These are phyloP conservation scores for Aspergillus indologenus DNA, from an alignment of 495 filamentous ascomycete species.

Conservation along the genomic window DNA sequence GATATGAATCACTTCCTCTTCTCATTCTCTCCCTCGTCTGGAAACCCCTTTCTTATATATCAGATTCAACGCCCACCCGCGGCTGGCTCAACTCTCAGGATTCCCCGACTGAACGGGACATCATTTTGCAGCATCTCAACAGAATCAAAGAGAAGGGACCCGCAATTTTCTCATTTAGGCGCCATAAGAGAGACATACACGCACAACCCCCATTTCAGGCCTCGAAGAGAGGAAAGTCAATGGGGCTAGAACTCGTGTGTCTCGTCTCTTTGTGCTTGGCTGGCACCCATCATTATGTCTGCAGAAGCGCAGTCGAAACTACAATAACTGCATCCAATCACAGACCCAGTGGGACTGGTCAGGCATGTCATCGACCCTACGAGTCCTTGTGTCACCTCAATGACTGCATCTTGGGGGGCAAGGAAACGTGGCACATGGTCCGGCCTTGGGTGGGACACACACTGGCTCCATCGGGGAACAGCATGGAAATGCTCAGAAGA, in stretches of 20 bases:
- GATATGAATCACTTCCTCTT: background rate
- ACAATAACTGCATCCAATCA: slow-evolving; percentile 8
- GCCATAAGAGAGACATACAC: slow-evolving; percentile 7
- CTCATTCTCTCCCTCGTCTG: background rate
- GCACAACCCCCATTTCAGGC: background rate
- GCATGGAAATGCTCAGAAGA: background rate
- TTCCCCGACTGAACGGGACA: background rate
- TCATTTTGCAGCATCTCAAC: background rate
- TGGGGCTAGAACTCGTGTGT: slow-evolving; percentile 2
- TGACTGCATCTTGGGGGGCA: background rate
- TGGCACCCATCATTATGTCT: slow-evolving; percentile 5
- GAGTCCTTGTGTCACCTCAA: background rate
- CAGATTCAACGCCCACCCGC: background rate
- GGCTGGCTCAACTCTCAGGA: background rate
- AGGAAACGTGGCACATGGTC: slow-evolving; percentile 11
- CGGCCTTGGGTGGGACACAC: background rate
- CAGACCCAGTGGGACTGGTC: background rate
- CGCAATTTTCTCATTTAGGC: slow-evolving; percentile 3
- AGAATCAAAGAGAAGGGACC: background rate
- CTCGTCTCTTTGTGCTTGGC: slow-evolving; percentile 12
- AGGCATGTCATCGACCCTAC: slow-evolving; percentile 1
- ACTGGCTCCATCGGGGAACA: background rate
- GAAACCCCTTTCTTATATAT: slow-evolving; percentile 2
- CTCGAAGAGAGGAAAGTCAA: background rate
- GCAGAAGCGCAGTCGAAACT: slow-evolving; percentile 14